Conservation (phyloP, 176 grass and related monocot species). For the Hsuehochloa calcarea region DNA sequence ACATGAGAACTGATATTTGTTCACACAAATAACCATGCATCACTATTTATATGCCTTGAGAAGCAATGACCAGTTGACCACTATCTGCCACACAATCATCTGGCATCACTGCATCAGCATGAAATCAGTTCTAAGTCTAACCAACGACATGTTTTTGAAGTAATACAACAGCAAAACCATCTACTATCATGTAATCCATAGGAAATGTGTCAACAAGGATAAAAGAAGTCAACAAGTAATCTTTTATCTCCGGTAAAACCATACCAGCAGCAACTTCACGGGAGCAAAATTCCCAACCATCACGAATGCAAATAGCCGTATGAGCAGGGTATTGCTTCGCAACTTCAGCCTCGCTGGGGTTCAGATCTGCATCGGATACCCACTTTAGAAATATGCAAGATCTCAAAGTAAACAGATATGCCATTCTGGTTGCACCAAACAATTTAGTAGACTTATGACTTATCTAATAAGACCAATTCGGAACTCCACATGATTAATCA, state of each 20-base stretch:
- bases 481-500: background rate
- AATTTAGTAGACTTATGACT: background rate
- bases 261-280: constrained; percentile 79
- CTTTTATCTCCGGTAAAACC: constrained; percentile 31
- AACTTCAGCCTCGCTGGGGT: constrained; percentile 61
- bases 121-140: background rate
- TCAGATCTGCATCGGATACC: constrained; percentile 59
- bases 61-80: constrained; percentile 2
- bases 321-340: constrained; percentile 83
- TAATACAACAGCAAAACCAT: constrained; percentile 13
- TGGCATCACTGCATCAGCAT: constrained; percentile 15
- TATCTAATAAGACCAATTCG: background rate
- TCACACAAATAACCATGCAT: background rate
- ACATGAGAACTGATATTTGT: background rate
- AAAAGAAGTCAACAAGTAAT: constrained; percentile 18
- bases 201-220: constrained; percentile 10
- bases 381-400: constrained; percentile 16
- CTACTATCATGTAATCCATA: background rate
- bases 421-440: constrained; percentile 17
- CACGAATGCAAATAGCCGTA: constrained; percentile 87
- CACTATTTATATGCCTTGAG: background rate
- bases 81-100: background rate
- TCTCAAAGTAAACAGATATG: background rate
- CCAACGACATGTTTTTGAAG: constrained; percentile 6
- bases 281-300: constrained; percentile 83